Evolutionary conservation across 306 rosid species (phyloP).

Genomic region (Amphicarpaea edgeworthii): DNA sequence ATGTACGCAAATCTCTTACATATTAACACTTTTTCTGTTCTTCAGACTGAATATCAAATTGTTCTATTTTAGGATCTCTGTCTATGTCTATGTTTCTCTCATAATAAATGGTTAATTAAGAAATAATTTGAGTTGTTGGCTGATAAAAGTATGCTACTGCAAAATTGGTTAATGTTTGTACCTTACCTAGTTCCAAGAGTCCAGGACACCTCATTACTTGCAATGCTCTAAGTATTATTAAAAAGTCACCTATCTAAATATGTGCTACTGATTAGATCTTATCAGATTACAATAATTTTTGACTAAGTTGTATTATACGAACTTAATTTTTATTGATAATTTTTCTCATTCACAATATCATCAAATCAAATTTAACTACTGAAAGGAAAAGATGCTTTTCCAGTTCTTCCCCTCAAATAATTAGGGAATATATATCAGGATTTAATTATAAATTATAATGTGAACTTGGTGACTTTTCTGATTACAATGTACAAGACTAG

Average conservation of each 20-base stretch:
- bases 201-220: slow-evolving; percentile 7
- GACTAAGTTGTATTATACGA: too few species aligned
- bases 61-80: slow-evolving; percentile 6
- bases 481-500: slow-evolving; percentile 23
- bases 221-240: slow-evolving; percentile 5
- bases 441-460: slow-evolving; percentile 27
- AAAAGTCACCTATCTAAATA: background rate
- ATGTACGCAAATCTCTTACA: slow-evolving; percentile 22
- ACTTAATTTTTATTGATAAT: too few species aligned
- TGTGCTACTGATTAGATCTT: too few species aligned
- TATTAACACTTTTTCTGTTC: background rate
- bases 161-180: slow-evolving; percentile 7
- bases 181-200: slow-evolving; percentile 19
- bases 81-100: too few species aligned
- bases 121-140: background rate
- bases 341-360: too few species aligned
- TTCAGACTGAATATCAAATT: slow-evolving; percentile 17
- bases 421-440: background rate
- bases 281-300: too few species aligned
- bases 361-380: too few species aligned
- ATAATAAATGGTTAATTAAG: slow-evolving; percentile 3
- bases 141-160: slow-evolving; percentile 11
- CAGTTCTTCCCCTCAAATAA: background rate
- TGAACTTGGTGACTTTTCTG: slow-evolving; percentile 21
- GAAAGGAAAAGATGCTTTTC: background rate